Percentiles rank a stretch among this genome's conserved stretches.
phyloP scores from a whole-genome alignment of 106 monocot genomes.

The Dactylorhiza incarnata region DNA sequence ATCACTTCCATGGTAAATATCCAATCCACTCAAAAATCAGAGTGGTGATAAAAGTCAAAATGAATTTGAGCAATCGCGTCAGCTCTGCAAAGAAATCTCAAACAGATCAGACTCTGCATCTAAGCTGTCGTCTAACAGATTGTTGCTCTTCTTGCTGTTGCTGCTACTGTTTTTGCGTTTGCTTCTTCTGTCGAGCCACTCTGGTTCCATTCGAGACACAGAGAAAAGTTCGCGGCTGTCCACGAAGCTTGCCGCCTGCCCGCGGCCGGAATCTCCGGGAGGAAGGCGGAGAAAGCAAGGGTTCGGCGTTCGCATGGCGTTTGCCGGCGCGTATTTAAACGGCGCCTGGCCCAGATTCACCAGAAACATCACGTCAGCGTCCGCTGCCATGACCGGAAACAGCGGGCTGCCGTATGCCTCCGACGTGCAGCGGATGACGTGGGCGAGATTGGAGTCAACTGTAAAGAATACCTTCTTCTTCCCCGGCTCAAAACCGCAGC shows the following conservation, averaged over 20 bases:
- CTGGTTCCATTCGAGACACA: constrained; percentile 21
- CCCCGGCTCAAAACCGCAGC: constrained; percentile 63
- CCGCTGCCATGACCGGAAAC: constrained; percentile 46
- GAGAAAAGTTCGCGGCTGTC: constrained; percentile 75
- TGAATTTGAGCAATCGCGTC: not conserved
- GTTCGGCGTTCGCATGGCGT: constrained; percentile 36
- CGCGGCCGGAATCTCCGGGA: not conserved
- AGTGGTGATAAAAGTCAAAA: too few relatives aligned
- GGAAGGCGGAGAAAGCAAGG: constrained; percentile 34
- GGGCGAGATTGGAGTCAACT: constrained; percentile 45
- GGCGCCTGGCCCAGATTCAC: constrained; percentile 67
- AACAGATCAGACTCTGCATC: constrained; percentile 75
- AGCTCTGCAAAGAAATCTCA: constrained; percentile 56
- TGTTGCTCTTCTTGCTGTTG: constrained; percentile 18
- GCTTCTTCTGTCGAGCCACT: constrained; percentile 9
- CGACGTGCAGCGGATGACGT: constrained; percentile 58
- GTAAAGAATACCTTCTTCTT: constrained; percentile 85
- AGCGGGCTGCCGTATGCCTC: constrained; percentile 50
- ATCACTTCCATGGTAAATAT: too few relatives aligned
- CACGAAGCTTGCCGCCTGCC: constrained; percentile 13
- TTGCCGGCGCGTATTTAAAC: constrained; percentile 66
- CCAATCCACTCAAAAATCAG: too few relatives aligned
- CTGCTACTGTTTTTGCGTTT: not conserved
- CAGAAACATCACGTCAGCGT: constrained; percentile 40
- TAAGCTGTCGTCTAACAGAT: constrained; percentile 5